Base-by-base conservation (phyloP, 345 rosid species). In the Boechera divaricarpa region DNA sequence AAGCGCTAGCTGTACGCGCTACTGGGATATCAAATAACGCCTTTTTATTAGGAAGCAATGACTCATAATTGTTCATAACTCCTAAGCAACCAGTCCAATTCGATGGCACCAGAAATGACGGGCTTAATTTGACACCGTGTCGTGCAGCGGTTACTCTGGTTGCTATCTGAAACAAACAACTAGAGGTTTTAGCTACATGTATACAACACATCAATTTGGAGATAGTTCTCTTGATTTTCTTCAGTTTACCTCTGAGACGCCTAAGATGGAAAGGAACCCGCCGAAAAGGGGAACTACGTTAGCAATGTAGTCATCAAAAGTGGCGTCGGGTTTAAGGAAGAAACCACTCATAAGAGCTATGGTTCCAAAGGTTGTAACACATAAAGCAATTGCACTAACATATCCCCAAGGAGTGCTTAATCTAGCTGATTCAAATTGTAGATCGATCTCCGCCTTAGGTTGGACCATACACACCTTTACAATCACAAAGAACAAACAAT, bases 41-140 rank as follows among this genome's bases (percentile, higher is more conserved):
- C 56, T 85, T 91, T 70, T 89, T 91, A 55, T 89, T 90, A 5
- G 97, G 96, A 79, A 94, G 93, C 74, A 94, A 67, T 4, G 96
- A 94, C 78, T 94, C 98, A 2, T 90, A 94, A 67, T 91, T 90
- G 67, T 91, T 94, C 93, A 94, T 89, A 15, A 94, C 96, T 54
- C 98, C 98, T 67, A 94, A 77, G 80, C 97, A 94, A 16, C 97
- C 98, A 5, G 98, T 94, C 97, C 97, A 94, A 77, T 83, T 94
- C 41, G 98, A 91, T 47, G 97, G 98, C 63, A 90, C 91, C 7
- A 94, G 94, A 79, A 94, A 94, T 10, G 98, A 94, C 0, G 94
- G 98, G 82, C 97, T 91, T 33, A 94, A 82, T 74, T 89, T 87
- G 59, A 91, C 92, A 59, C 86, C 88, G 38, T 86, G 81, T 53